Conservation (phyloP, 202 grass and related monocot species). For the Setaria viridis region DNA sequence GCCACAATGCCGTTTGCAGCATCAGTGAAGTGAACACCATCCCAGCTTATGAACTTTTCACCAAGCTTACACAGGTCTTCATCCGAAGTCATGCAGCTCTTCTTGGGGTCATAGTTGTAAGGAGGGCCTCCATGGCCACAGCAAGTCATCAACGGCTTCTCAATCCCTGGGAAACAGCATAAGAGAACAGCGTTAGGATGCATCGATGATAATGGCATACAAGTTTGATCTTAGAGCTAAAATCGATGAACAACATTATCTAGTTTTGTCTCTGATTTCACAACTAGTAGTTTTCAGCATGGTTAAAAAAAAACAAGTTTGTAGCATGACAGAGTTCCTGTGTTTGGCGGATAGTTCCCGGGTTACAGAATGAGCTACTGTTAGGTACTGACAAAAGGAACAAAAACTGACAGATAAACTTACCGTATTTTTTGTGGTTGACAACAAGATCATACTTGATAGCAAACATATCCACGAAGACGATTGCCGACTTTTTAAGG, state of each 20-base stretch:
- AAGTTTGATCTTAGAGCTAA: neutral
- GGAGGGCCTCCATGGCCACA: slow-evolving; percentile 68
- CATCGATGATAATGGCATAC: neutral
- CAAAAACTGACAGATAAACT: neutral
- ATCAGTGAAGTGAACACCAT: slow-evolving; percentile 77
- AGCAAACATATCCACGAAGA: slow-evolving; percentile 67
- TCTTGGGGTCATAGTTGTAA: slow-evolving; percentile 66
- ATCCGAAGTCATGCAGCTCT: slow-evolving; percentile 43
- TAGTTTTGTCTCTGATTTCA: neutral
- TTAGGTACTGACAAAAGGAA: neutral
- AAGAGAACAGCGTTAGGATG: neutral
- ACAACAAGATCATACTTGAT: slow-evolving; percentile 85
- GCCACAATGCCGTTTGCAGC: slow-evolving; percentile 63
- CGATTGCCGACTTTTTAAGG: slow-evolving; percentile 46
- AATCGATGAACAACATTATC: neutral
- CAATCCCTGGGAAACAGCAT: slow-evolving; percentile 47
- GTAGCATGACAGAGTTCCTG: neutral
- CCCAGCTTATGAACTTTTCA: slow-evolving; percentile 72
- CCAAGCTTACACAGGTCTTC: slow-evolving; percentile 48
- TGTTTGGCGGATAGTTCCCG: neutral
- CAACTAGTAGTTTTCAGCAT: neutral
- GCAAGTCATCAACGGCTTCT: slow-evolving; percentile 69
- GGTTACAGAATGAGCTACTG: neutral
- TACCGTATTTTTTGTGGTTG: slow-evolving; percentile 60
- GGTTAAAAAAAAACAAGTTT: too few relatives aligned